Percentiles rank a stretch among this genome's conserved stretches.
phyloP scores from a whole-genome alignment of 495 filamentous ascomycete species.

The Jackrogersella multiformis region DNA sequence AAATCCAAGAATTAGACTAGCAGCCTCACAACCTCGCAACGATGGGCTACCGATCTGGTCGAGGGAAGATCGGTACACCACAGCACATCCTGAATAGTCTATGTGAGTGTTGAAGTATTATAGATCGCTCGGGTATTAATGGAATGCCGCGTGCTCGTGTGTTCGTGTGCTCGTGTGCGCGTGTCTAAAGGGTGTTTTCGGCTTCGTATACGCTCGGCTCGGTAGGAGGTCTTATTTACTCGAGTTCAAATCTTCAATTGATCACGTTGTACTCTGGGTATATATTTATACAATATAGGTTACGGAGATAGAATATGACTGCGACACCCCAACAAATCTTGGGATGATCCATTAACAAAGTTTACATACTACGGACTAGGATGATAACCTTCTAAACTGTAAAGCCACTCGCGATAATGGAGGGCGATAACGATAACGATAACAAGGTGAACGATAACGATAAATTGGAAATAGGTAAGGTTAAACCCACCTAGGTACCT shows the following conservation, averaged over 20 bases:
- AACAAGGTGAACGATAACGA: slow-evolving; percentile 15
- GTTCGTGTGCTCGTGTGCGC: too few relatives aligned
- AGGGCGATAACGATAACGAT: slow-evolving; percentile 24
- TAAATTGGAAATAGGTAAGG: slow-evolving; percentile 9
- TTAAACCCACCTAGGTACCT: too few relatives aligned
- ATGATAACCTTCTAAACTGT: too few relatives aligned
- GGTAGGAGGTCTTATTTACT: not conserved
- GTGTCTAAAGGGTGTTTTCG: not conserved
- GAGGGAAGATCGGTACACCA: slow-evolving; percentile 17
- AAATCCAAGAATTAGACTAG: not conserved
- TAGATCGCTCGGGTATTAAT: slow-evolving; percentile 19
- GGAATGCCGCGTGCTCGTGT: too few relatives aligned
- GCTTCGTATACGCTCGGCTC: not conserved
- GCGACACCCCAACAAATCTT: slow-evolving; percentile 5
- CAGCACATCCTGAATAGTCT: slow-evolving; percentile 32
- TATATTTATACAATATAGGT: too few relatives aligned
- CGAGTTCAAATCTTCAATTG: not conserved
- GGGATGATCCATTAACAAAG: slow-evolving; percentile 5
- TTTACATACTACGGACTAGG: too few relatives aligned
- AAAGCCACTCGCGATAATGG: not conserved
- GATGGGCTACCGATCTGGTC: slow-evolving; percentile 33
- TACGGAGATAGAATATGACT: too few relatives aligned
- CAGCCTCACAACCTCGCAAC: not conserved
- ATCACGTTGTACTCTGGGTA: not conserved
- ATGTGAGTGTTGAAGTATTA: slow-evolving; percentile 1